Evolutionary conservation across 75 land plant genomes (phyloP).

Genomic region (Sequoia sempervirens): DNA sequence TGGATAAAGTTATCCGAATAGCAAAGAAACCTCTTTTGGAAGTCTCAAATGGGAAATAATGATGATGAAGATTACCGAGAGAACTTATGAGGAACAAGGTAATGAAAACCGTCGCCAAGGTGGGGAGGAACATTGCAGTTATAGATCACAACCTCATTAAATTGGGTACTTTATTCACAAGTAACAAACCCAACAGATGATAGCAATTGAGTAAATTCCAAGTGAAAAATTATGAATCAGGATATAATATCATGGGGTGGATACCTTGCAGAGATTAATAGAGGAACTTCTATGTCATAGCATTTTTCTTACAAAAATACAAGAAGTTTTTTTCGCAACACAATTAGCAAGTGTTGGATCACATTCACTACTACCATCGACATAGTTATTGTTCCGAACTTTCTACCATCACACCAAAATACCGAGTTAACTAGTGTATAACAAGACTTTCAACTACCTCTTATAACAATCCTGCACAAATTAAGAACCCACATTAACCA

Average conservation of each 20-base stretch:
- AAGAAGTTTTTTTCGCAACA: too few species aligned
- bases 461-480: too few species aligned
- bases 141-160: not conserved
- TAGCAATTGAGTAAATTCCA: too few species aligned
- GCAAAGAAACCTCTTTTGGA: not conserved
- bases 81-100: not conserved
- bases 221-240: too few species aligned
- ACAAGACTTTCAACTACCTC: too few species aligned
- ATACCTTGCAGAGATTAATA: not conserved
- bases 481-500: too few species aligned
- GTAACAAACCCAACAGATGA: too few species aligned
- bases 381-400: not conserved
- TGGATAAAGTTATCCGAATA: not conserved
- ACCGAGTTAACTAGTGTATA: too few species aligned
- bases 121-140: not conserved
- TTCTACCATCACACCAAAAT: not conserved
- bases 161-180: not conserved
- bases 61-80: not conserved
- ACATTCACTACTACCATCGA: too few species aligned
- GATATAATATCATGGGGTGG: too few species aligned
- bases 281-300: not conserved
- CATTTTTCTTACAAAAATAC: not conserved
- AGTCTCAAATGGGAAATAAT: not conserved
- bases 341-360: not conserved
- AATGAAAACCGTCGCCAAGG: not conserved